These are phyloP conservation scores for Hirschfeldia incana DNA, from an alignment of 345 rosid genomes.

Conservation along the genomic window DNA sequence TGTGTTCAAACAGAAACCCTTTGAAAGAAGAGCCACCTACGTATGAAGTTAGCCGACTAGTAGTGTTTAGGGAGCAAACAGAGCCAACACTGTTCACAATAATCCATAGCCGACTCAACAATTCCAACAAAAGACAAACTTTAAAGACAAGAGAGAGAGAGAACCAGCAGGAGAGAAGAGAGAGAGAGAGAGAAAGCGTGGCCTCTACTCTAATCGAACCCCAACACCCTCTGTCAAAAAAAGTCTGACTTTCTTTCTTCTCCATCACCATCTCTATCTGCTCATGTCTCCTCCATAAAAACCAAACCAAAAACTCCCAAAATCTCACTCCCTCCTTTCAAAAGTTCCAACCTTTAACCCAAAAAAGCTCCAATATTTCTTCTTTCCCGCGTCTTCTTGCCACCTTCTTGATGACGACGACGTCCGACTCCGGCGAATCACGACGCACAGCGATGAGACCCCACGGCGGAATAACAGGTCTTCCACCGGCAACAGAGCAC, in stretches of 20 bases:
- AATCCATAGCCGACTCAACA: constrained; percentile 40
- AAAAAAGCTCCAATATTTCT: background rate
- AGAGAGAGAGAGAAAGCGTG: constrained; percentile 13
- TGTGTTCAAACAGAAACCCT: constrained; percentile 16
- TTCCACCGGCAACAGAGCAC: constrained; percentile 46
- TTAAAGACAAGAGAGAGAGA: background rate
- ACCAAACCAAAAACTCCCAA: constrained; percentile 11
- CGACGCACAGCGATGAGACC: constrained; percentile 41
- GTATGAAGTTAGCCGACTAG: constrained; percentile 33
- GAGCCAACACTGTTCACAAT: constrained; percentile 33
- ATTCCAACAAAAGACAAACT: constrained; percentile 26
- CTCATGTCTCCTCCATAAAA: constrained; percentile 34
- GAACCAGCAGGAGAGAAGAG: background rate
- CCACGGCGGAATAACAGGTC: constrained; percentile 21
- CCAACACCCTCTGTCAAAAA: constrained; percentile 36
- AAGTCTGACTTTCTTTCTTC: constrained; percentile 38
- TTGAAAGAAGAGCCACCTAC: constrained; percentile 37
- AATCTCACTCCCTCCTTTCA: constrained; percentile 13
- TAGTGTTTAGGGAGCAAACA: constrained; percentile 39
- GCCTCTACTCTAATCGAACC: constrained; percentile 26
- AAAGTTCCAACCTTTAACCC: constrained; percentile 22
- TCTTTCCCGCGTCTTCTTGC: constrained; percentile 11
- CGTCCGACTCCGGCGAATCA: constrained; percentile 51
- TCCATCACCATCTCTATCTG: constrained; percentile 32
- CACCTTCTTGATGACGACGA: constrained; percentile 22